These are phyloP conservation scores for Polyplosphaeria fusca DNA, from an alignment of 495 filamentous ascomycete species.

Conservation along the genomic window DNA sequence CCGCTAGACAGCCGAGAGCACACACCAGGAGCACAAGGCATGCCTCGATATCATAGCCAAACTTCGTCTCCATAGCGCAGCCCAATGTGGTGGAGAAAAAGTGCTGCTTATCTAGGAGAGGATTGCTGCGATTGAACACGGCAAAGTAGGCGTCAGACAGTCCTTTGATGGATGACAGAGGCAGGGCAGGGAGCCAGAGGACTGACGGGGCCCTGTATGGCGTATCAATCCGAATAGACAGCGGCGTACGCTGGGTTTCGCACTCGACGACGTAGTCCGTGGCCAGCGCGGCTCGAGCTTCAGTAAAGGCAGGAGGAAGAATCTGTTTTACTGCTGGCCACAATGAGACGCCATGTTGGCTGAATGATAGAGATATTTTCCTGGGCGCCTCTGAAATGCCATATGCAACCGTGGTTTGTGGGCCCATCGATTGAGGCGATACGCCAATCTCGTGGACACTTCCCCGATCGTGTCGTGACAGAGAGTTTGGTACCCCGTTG, in stretches of 20 bases:
- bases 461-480: too few relatives aligned
- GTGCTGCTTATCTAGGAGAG: constrained; percentile 25
- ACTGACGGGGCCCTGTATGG: background rate
- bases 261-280: constrained; percentile 28
- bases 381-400: background rate
- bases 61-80: constrained; percentile 24
- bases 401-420: constrained; percentile 6
- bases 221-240: constrained; percentile 12
- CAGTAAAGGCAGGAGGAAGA: constrained; percentile 12
- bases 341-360: constrained; percentile 26
- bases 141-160: constrained; percentile 31
- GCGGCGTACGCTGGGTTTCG: constrained; percentile 16
- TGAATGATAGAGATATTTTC: constrained; percentile 24
- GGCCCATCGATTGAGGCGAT: constrained; percentile 6
- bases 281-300: constrained; percentile 4
- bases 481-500: background rate
- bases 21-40: constrained; percentile 29
- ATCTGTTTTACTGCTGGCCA: constrained; percentile 28
- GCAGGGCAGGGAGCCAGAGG: constrained; percentile 18
- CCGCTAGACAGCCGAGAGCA: constrained; percentile 29
- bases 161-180: constrained; percentile 29
- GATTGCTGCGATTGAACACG: constrained; percentile 29
- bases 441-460: too few relatives aligned
- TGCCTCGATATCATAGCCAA: constrained; percentile 31
- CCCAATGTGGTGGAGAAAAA: constrained; percentile 30